Evolutionary conservation across 2,329 filamentous ascomycete genomes (phyloP).

Genomic region (Xylaria polymorpha): DNA sequence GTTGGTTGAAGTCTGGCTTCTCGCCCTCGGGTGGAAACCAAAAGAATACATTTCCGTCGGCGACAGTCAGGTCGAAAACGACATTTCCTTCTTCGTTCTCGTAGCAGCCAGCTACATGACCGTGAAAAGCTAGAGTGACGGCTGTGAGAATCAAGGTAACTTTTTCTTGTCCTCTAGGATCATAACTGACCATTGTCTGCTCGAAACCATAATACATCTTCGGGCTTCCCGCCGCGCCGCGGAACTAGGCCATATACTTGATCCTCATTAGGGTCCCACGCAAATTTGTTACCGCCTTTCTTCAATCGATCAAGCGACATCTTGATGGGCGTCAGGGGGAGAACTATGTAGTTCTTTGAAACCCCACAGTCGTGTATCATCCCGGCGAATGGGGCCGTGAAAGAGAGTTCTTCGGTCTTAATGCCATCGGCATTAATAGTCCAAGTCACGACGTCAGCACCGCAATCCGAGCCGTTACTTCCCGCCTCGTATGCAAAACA

Average conservation of each 20-base stretch:
- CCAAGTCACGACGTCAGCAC: slow-evolving; percentile 58
- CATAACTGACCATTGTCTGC: slow-evolving; percentile 61
- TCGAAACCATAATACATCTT: slow-evolving; percentile 65
- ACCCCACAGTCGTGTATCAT: slow-evolving; percentile 65
- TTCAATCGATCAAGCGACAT: slow-evolving; percentile 57
- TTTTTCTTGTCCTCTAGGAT: background rate
- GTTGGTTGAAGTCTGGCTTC: slow-evolving; percentile 42
- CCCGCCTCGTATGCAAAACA: slow-evolving; percentile 64
- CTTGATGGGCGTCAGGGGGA: slow-evolving; percentile 62
- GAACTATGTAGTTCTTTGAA: slow-evolving; percentile 60
- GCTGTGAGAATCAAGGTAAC: slow-evolving; percentile 3
- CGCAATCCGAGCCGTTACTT: slow-evolving; percentile 56
- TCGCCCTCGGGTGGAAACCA: slow-evolving; percentile 56
- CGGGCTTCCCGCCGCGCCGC: slow-evolving; percentile 59
- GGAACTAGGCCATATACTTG: slow-evolving; percentile 67
- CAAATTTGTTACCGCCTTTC: slow-evolving; percentile 62
- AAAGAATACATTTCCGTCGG: slow-evolving; percentile 60
- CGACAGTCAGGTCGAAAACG: slow-evolving; percentile 57
- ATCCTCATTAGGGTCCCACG: slow-evolving; percentile 65
- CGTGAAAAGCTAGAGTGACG: slow-evolving; percentile 54
- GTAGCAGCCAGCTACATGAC: slow-evolving; percentile 61
- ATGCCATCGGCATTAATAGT: slow-evolving; percentile 57
- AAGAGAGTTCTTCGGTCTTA: slow-evolving; percentile 61
- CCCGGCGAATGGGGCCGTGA: slow-evolving; percentile 62
- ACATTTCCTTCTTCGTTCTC: slow-evolving; percentile 60